Evolutionary conservation across 495 filamentous ascomycete species (phyloP).

Genomic region (Aspergillus egyptiacus): DNA sequence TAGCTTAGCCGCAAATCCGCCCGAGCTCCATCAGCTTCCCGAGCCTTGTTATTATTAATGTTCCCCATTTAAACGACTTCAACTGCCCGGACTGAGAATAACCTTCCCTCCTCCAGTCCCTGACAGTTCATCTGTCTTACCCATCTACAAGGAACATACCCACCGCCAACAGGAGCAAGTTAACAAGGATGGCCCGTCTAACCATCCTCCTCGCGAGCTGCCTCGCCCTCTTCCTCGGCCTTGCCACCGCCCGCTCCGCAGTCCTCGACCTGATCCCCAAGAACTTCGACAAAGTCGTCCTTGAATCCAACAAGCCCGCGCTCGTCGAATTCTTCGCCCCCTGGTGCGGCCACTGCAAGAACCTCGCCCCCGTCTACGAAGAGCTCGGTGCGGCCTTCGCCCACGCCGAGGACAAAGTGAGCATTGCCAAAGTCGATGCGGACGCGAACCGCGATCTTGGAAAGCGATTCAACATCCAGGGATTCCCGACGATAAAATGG

Average conservation of each 20-base stretch:
- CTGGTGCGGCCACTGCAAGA: conserved; percentile 99
- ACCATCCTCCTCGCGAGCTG: conserved; percentile 41
- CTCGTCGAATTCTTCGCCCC: conserved; percentile 98
- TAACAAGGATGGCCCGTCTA: conserved; percentile 39
- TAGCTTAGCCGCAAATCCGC: conserved; percentile 13
- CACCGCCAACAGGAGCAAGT: not conserved
- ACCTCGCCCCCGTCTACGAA: conserved; percentile 87
- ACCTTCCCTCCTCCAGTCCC: not conserved
- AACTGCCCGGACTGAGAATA: not conserved
- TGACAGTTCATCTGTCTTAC: not conserved
- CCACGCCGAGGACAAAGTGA: conserved; percentile 72
- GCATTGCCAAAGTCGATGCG: conserved; percentile 92
- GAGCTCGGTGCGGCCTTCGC: conserved; percentile 75
- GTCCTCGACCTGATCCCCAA: conserved; percentile 80
- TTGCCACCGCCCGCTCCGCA: conserved; percentile 40
- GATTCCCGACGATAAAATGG: conserved; percentile 96
- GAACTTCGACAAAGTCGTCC: conserved; percentile 86
- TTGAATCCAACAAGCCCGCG: conserved; percentile 89
- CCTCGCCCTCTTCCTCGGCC: conserved; percentile 36
- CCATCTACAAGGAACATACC: not conserved
- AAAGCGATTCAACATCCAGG: conserved; percentile 78
- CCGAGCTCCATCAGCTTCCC: too few species aligned
- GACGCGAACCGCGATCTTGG: conserved; percentile 81
- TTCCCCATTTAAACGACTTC: not conserved
- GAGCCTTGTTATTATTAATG: conserved; percentile 7